phyloP scores from a whole-genome alignment of 345 rosid species.

The Carallia pectinifolia region DNA sequence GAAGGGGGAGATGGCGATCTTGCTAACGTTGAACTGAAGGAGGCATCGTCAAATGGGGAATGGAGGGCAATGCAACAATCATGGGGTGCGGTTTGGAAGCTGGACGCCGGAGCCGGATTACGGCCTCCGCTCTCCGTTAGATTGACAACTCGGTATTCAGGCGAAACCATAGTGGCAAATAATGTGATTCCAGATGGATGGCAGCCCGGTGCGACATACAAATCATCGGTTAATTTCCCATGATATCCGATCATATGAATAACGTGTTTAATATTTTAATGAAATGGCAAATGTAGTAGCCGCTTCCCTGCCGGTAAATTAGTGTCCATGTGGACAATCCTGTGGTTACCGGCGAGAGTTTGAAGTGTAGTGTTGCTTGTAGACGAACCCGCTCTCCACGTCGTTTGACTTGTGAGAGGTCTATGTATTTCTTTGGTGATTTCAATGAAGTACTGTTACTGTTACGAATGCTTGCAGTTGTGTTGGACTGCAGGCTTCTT shows the following conservation, averaged over 20 bases:
- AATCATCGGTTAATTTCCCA: conserved; percentile 40
- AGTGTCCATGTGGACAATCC: too few relatives aligned
- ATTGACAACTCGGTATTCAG: conserved; percentile 37
- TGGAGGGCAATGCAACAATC: conserved; percentile 52
- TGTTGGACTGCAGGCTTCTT: too few relatives aligned
- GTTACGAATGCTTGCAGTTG: too few relatives aligned
- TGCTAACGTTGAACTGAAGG: conserved; percentile 26
- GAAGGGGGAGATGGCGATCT: conserved; percentile 57
- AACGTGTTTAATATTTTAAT: too few relatives aligned
- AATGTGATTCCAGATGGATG: conserved; percentile 54
- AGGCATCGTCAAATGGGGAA: conserved; percentile 3
- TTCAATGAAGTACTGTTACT: too few relatives aligned
- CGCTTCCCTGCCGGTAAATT: too few relatives aligned
- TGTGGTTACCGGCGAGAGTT: too few relatives aligned
- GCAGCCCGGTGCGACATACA: conserved; percentile 44
- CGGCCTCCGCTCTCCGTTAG: conserved; percentile 43
- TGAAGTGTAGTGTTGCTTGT: too few relatives aligned
- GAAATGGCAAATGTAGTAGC: too few relatives aligned
- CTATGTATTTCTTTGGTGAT: too few relatives aligned
- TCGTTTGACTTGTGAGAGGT: too few relatives aligned
- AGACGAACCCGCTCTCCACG: too few relatives aligned
- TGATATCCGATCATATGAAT: background rate
- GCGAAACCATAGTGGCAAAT: conserved; percentile 37
- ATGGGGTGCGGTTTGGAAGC: conserved; percentile 65
- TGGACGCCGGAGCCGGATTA: conserved; percentile 34